Base-by-base conservation (phyloP, 768 basidiomycete species). In the Kwoniella dejecticola region DNA sequence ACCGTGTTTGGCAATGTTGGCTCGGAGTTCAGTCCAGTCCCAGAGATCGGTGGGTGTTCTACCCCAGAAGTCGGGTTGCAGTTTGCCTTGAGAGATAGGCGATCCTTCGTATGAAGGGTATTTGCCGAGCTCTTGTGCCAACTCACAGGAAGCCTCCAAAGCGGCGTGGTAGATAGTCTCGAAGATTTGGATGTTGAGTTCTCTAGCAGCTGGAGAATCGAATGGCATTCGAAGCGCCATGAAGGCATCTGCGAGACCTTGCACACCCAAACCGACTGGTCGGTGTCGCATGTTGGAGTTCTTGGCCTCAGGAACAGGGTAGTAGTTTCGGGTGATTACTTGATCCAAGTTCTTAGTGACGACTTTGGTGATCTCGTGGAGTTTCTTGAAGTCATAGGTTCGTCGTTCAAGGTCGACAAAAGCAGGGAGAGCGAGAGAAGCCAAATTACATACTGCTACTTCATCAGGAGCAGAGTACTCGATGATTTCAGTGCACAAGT, bases 141-240 rank as follows among this genome's bases (percentile, higher is more conserved):
- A 80, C 80, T 98, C 96, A 61, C 84, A 86, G 65, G 90, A 93
- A 3, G 91, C 88, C 80, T 98, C 95, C 24, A 92, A 85, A 0
- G 90, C 90, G 58, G 85, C 95, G 69, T 99, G 92, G 78, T 98
- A 99, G 77, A 99, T 97, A 13, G 96, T 99, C 83, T 99, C 96
- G 78, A 96, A 97, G 79, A 99, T 97, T 80, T 95, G 86, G 65
- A 88, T 83, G 82, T 99, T 98, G 68, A 99, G 86, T 69, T 87
- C 81, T 74, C 88, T 87, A 13, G 95, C 96, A 44, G 86, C 87
- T 17, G 83, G 84, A 1, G 90, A 91, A 70, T 98, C 96, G 80
- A 98, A 99, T 0, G 96, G 90, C 85, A 97, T 86, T 63, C 89
- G 90, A 8, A 99, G 85, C 24, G 89, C 89, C 93, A 98, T 97